Conservation (phyloP, 768 basidiomycete genomes). For the Panellus pusillus region DNA sequence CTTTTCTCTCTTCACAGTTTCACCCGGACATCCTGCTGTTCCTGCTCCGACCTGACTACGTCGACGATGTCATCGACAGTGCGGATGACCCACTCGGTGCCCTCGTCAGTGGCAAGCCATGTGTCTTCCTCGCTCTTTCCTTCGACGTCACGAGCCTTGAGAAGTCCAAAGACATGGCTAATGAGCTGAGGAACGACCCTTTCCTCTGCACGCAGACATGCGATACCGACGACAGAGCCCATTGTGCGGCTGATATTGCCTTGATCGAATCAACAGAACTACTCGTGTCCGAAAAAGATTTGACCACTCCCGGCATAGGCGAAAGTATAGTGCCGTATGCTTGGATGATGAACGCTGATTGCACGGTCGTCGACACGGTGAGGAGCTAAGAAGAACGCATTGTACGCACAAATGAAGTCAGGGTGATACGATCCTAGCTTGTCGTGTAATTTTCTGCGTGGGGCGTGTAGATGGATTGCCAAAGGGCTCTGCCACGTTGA, state of each 20-base stretch:
- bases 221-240: slow-evolving; percentile 82
- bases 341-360: slow-evolving; percentile 82
- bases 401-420: slow-evolving; percentile 84
- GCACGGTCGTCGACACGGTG: slow-evolving; percentile 3
- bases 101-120: slow-evolving; percentile 84
- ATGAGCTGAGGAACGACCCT: slow-evolving; percentile 84
- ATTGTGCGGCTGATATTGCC: slow-evolving; percentile 84
- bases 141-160: slow-evolving; percentile 72
- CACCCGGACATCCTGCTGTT: slow-evolving; percentile 47
- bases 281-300: slow-evolving; percentile 41
- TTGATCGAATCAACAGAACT: slow-evolving; percentile 55
- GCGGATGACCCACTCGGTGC: slow-evolving; percentile 85
- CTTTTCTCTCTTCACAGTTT: slow-evolving; percentile 52
- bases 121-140: slow-evolving; percentile 67
- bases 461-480: slow-evolving; percentile 87
- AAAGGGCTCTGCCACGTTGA: slow-evolving; percentile 68
- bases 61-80: slow-evolving; percentile 81
- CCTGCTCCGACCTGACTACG: slow-evolving; percentile 56
- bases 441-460: slow-evolving; percentile 86
- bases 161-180: slow-evolving; percentile 87
- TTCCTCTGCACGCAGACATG: slow-evolving; percentile 82
- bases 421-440: slow-evolving; percentile 89
- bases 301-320: slow-evolving; percentile 63
- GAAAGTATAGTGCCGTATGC: slow-evolving; percentile 78
- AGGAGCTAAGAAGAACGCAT: slow-evolving; percentile 9